Evolutionary conservation across 164 flowering plant genomes (phyloP), one percentile per base, ranked within the genome.

Genomic region (Cinnamomum micranthum): DNA sequence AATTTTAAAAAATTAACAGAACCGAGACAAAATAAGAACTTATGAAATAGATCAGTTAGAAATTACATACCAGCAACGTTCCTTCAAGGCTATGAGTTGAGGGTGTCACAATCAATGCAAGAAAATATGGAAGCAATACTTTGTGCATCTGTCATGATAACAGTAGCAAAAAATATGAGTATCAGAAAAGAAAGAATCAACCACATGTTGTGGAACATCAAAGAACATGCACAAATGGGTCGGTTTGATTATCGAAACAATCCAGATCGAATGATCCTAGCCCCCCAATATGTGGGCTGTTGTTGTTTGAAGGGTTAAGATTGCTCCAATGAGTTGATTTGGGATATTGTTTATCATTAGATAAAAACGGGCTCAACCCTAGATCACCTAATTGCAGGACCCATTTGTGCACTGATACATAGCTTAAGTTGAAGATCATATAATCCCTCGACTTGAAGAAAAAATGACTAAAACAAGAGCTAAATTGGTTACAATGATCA

Each of bases 31-130:
- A 11, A 76, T 25, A 69, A 88, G 92, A 92, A 87, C 90, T 63
- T 67, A 22, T 74, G 90, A 84, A 82, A 79, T 85, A 84, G 20
- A 90, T 73, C 74, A 86, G 81, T 41, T n/a, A 19, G 71, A 69
- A 69, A 69, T 12, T 41, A 83, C 81, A 66, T 87, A 92, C 99
- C 93, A 93, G 77, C 82, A 95, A 80, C 15, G 98, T 89, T 33
- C 99, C 99, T 80, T 95, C 99, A 68, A 93, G 91, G 84, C 96
- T 81, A 73, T 84, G 91, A 33, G 88, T 91, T 69, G 88, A 72
- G 12, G 98, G 92, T 33, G 93, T 86, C 71, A 89, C 85, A 68
- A 80, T 71, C 65, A 95, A 76, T 9, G 96, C 93, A 59, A 92
- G 65, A 73, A 88, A 84, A 83, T 73, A 83, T 68, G 94, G 92